Percentiles rank a stretch among this genome's conserved stretches.
These are phyloP conservation scores for Henckelia pumila DNA, from an alignment of 257 asterid genomes.

Conservation along the genomic window DNA sequence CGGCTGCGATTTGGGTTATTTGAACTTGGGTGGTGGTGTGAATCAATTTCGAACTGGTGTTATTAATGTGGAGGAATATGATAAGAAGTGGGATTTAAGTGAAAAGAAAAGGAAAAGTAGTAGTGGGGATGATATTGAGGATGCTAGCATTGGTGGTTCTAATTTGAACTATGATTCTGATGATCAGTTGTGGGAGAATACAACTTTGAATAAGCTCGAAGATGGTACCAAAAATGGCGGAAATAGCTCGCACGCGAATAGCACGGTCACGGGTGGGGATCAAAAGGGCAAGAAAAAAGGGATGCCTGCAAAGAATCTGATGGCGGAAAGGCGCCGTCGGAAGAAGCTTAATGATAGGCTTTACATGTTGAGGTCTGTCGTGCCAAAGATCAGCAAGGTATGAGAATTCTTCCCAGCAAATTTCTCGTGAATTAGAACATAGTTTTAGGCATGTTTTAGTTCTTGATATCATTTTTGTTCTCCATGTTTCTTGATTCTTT, in stretches of 20 bases:
- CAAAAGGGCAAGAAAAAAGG: conserved; percentile 54
- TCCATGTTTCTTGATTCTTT: neutral
- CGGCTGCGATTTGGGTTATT: conserved; percentile 28
- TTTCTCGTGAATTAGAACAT: conserved; percentile 37
- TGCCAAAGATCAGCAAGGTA: conserved; percentile 81
- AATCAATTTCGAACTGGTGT: conserved; percentile 23
- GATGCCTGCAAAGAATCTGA: conserved; percentile 68
- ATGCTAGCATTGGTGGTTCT: conserved; percentile 42
- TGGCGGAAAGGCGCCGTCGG: conserved; percentile 80
- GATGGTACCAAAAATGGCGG: conserved; percentile 39
- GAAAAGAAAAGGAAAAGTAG: conserved; percentile 39
- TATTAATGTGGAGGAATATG: conserved; percentile 18
- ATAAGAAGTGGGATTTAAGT: conserved; percentile 26
- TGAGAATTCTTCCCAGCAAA: conserved; percentile 13
- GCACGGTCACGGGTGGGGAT: conserved; percentile 33
- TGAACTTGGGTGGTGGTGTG: conserved; percentile 28
- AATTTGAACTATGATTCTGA: conserved; percentile 53
- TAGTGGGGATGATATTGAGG: conserved; percentile 42
- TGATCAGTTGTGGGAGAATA: conserved; percentile 33
- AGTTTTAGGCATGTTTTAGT: neutral
- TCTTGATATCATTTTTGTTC: neutral
- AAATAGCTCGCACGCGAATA: conserved; percentile 42
- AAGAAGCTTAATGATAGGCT: conserved; percentile 78
- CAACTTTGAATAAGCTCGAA: conserved; percentile 14
- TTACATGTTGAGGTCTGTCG: conserved; percentile 72